Percentiles rank a stretch among this genome's conserved stretches.
Conservation (phyloP, 1,284 basidiomycete species). For the Schizopora paradoxa region DNA sequence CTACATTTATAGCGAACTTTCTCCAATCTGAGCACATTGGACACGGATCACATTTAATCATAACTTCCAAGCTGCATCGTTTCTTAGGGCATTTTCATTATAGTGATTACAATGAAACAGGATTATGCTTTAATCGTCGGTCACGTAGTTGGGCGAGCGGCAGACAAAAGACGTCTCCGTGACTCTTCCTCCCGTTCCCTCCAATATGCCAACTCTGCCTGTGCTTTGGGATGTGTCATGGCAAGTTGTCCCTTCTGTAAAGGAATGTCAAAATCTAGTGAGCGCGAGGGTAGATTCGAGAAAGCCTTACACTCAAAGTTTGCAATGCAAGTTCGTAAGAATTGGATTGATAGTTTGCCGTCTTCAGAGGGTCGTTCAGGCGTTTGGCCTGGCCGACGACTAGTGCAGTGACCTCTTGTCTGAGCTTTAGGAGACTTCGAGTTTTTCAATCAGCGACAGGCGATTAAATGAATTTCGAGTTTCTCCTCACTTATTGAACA, state of each 20-base stretch:
- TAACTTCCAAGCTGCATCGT: too few species aligned
- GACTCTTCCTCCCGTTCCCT: slow-evolving; percentile 53
- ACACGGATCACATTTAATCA: too few species aligned
- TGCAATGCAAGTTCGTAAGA: slow-evolving; percentile 77
- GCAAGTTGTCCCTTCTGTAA: slow-evolving; percentile 33
- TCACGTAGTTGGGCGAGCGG: too few species aligned
- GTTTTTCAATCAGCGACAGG: neutral
- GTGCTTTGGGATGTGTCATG: slow-evolving; percentile 49
- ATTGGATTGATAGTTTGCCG: slow-evolving; percentile 63
- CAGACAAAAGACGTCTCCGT: slow-evolving; percentile 36
- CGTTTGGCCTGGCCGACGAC: slow-evolving; percentile 68
- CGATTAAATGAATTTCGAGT: neutral
- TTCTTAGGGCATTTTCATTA: too few species aligned
- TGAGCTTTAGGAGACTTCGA: slow-evolving; percentile 74
- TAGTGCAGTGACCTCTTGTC: slow-evolving; percentile 81
- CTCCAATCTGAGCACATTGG: too few species aligned
- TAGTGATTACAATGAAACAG: too few species aligned
- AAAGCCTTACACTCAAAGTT: slow-evolving; percentile 62
- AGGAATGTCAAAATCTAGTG: slow-evolving; percentile 13
- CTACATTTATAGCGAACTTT: neutral
- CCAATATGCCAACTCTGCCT: slow-evolving; percentile 55
- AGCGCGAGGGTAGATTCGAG: neutral
- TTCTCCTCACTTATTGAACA: slow-evolving; percentile 78
- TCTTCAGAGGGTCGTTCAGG: slow-evolving; percentile 55
- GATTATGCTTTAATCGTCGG: too few species aligned